phyloP scores from a whole-genome alignment of 2,329 filamentous ascomycete species.

The Aspergillus sp. region DNA sequence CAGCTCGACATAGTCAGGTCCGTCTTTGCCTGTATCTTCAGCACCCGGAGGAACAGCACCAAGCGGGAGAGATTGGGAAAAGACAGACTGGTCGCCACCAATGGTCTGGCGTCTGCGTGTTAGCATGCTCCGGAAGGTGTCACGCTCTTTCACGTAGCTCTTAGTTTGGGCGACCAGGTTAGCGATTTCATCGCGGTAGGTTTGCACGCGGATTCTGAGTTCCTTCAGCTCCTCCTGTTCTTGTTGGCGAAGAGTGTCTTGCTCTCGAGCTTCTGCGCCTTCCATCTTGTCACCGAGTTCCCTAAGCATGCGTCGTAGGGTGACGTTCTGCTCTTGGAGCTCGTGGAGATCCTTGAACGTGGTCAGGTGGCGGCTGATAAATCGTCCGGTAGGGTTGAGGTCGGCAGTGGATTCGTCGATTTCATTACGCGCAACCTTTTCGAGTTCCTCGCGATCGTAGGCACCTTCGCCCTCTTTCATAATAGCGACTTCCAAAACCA shows the following conservation, averaged over 20 bases:
- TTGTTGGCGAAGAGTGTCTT: slow-evolving; percentile 46
- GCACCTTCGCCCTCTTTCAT: slow-evolving; percentile 66
- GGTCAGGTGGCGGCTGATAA: slow-evolving; percentile 84
- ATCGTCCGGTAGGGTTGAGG: slow-evolving; percentile 73
- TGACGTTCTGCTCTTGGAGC: slow-evolving; percentile 78
- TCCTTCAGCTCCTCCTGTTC: slow-evolving; percentile 63
- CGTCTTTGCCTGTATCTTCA: slow-evolving; percentile 37
- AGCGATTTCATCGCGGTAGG: slow-evolving; percentile 76
- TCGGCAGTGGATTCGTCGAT: slow-evolving; percentile 64
- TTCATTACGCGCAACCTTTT: slow-evolving; percentile 69
- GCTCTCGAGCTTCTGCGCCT: slow-evolving; percentile 69
- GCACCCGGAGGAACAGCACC: slow-evolving; percentile 40
- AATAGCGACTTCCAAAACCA: slow-evolving; percentile 78
- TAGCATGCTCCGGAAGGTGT: slow-evolving; percentile 94
- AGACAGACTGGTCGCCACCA: slow-evolving; percentile 52
- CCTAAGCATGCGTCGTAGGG: slow-evolving; percentile 72
- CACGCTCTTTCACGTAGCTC: slow-evolving; percentile 89
- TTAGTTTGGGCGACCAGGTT: slow-evolving; percentile 76
- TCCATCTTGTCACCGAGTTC: slow-evolving; percentile 85
- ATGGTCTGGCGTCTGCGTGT: slow-evolving; percentile 62
- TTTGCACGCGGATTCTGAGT: slow-evolving; percentile 63
- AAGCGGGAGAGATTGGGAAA: slow-evolving; percentile 63
- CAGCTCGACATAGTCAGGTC: slow-evolving; percentile 66
- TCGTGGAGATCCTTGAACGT: slow-evolving; percentile 80
- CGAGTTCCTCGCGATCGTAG: slow-evolving; percentile 65